These are phyloP conservation scores for Solanum etuberosum DNA, from an alignment of 257 asterid species.

Conservation along the genomic window DNA sequence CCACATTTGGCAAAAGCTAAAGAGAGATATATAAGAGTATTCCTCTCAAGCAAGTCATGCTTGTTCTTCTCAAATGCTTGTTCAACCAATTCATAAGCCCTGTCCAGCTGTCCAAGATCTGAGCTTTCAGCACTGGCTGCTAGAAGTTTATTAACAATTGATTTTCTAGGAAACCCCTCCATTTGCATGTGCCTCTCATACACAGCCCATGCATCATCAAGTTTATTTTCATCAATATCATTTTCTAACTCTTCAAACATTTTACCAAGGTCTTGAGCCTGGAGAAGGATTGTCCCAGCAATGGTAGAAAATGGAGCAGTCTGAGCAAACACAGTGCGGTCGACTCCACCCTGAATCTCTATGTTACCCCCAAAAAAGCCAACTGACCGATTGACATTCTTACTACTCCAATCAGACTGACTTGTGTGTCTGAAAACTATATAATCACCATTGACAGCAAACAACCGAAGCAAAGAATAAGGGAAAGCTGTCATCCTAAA, in stretches of 20 bases:
- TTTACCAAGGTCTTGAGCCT: slow-evolving; percentile 79
- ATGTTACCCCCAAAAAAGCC: background rate
- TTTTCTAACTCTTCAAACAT: slow-evolving; percentile 58
- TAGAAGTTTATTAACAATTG: slow-evolving; percentile 46
- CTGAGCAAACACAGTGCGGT: slow-evolving; percentile 2
- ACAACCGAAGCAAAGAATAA: slow-evolving; percentile 13
- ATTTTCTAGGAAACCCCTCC: slow-evolving; percentile 75
- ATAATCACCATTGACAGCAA: slow-evolving; percentile 1
- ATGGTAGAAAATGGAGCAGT: slow-evolving; percentile 35
- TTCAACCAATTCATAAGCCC: slow-evolving; percentile 69
- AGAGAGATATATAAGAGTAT: slow-evolving; percentile 54
- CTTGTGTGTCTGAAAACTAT: slow-evolving; percentile 8
- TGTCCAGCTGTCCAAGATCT: slow-evolving; percentile 50
- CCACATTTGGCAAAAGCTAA: slow-evolving; percentile 69
- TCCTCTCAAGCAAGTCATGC: slow-evolving; percentile 47
- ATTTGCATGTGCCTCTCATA: slow-evolving; percentile 62
- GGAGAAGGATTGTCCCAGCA: slow-evolving; percentile 59
- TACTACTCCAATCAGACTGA: slow-evolving; percentile 6
- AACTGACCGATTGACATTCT: background rate
- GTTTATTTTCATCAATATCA: slow-evolving; percentile 40
- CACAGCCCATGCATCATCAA: slow-evolving; percentile 67
- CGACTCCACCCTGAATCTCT: background rate
- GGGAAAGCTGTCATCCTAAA: slow-evolving; percentile 3
- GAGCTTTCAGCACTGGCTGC: slow-evolving; percentile 36
- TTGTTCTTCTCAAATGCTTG: slow-evolving; percentile 54